phyloP scores from a whole-genome alignment of 148 eudicot species.

The Salicornia ramosissima region DNA sequence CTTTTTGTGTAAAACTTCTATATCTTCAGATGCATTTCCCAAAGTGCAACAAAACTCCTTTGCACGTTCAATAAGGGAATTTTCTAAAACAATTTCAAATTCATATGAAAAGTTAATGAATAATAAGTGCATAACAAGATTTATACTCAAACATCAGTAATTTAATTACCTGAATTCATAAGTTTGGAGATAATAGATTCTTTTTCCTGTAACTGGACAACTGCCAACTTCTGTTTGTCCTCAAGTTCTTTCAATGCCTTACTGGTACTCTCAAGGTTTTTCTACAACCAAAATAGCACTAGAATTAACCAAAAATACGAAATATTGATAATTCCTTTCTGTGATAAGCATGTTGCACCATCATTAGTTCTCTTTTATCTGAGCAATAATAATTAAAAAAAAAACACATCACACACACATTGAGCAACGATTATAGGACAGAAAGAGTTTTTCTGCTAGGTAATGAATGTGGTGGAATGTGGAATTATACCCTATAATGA shows the following conservation, averaged over 20 bases:
- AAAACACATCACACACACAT: not conserved
- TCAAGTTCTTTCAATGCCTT: constrained; percentile 54
- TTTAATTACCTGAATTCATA: constrained; percentile 47
- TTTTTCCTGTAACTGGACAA: constrained; percentile 52
- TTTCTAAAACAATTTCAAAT: constrained; percentile 39
- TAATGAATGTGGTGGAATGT: not conserved
- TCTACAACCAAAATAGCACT: constrained; percentile 30
- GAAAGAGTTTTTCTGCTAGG: too few species aligned
- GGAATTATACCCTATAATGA: not conserved
- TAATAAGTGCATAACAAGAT: not conserved
- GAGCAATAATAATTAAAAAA: not conserved
- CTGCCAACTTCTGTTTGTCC: constrained; percentile 43
- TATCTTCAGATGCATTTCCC: constrained; percentile 67
- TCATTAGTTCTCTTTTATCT: not conserved
- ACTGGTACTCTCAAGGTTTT: constrained; percentile 43
- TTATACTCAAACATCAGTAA: not conserved
- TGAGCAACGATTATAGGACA: not conserved
- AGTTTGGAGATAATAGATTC: constrained; percentile 58
- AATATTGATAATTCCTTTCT: not conserved
- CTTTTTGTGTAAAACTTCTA: constrained; percentile 43
- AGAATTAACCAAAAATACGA: not conserved
- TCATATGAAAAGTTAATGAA: not conserved
- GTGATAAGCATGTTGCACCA: not conserved
- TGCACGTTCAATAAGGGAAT: constrained; percentile 46
- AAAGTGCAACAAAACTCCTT: constrained; percentile 62